Percentiles rank a stretch among this genome's conserved stretches.
Evolutionary conservation across 2,329 filamentous ascomycete species (phyloP).

Genomic region (Fusarium lateritium): DNA sequence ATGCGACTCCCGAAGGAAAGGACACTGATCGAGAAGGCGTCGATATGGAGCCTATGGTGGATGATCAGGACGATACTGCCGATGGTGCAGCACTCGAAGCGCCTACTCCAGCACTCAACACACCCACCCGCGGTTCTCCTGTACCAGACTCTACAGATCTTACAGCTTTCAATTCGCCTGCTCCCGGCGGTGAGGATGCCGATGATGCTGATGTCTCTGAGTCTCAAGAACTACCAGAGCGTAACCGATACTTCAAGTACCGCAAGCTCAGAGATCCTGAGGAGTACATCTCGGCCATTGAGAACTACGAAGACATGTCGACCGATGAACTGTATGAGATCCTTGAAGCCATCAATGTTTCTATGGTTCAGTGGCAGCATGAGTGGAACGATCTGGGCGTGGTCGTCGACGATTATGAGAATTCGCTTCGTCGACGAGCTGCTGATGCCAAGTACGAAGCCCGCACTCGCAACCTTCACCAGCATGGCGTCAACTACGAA

Average conservation of each 20-base stretch:
- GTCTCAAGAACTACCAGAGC: conserved; percentile 52
- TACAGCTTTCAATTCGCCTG: conserved; percentile 57
- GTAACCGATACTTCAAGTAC: conserved; percentile 59
- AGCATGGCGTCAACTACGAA: conserved; percentile 60
- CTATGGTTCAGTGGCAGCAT: conserved; percentile 66
- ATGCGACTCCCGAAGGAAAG: conserved; percentile 53
- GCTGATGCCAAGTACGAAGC: conserved; percentile 65
- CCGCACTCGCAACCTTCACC: conserved; percentile 59
- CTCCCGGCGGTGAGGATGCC: conserved; percentile 54
- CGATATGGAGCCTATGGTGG: conserved; percentile 53
- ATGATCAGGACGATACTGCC: conserved; percentile 53
- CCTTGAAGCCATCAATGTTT: conserved; percentile 61
- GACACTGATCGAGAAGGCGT: conserved; percentile 48
- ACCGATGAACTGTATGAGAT: conserved; percentile 62
- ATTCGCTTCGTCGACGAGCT: conserved; percentile 65
- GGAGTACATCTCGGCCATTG: conserved; percentile 64
- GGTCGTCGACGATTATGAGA: conserved; percentile 71
- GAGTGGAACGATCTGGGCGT: conserved; percentile 68
- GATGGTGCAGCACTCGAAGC: conserved; percentile 52
- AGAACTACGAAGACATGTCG: conserved; percentile 65
- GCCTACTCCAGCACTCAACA: conserved; percentile 57
- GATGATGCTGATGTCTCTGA: conserved; percentile 56
- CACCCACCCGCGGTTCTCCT: conserved; percentile 58
- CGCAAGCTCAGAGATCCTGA: conserved; percentile 66
- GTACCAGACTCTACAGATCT: conserved; percentile 57